A percentile compares a stretch with the other conserved stretches of the same genome.
Conservation (phyloP, 1,284 basidiomycete species). For the Sutorius eximius region DNA sequence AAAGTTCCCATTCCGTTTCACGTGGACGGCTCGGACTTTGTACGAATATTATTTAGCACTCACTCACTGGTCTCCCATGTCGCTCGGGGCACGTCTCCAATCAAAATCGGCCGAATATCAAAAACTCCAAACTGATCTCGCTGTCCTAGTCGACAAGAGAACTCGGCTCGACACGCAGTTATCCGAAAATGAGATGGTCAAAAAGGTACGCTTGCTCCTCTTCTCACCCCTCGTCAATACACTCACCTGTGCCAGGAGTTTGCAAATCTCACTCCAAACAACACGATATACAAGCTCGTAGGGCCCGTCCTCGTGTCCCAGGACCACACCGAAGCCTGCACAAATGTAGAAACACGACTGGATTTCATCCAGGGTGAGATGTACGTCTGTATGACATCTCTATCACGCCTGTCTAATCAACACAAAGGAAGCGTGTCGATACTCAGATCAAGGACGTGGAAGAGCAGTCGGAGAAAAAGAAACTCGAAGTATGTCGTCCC, state of each 20-base stretch:
- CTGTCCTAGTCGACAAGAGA: slow-evolving; percentile 71
- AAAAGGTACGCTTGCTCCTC: slow-evolving; percentile 60
- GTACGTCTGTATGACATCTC: slow-evolving; percentile 48
- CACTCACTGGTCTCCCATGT: slow-evolving; percentile 31
- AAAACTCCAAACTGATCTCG: slow-evolving; percentile 75
- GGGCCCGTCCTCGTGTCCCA: slow-evolving; percentile 92
- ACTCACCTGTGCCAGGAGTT: slow-evolving; percentile 68
- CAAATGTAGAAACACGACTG: slow-evolving; percentile 88
- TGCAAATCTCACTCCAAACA: slow-evolving; percentile 68
- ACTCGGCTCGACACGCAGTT: slow-evolving; percentile 87
- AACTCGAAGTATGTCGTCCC: slow-evolving; percentile 59
- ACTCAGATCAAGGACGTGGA: slow-evolving; percentile 74
- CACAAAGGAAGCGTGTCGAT: slow-evolving; percentile 76
- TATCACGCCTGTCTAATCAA: slow-evolving; percentile 6
- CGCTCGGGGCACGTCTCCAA: slow-evolving; percentile 61
- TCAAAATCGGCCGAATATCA: slow-evolving; percentile 71
- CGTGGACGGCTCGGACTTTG: slow-evolving; percentile 7
- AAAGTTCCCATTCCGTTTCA: slow-evolving; percentile 4
- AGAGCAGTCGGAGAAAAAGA: slow-evolving; percentile 74
- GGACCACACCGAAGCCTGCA: slow-evolving; percentile 85
- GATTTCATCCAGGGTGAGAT: slow-evolving; percentile 91
- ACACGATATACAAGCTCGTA: slow-evolving; percentile 89
- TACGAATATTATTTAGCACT: slow-evolving; percentile 11
- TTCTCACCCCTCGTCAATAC: background rate
- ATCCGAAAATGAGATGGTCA: slow-evolving; percentile 89